phyloP scores from a whole-genome alignment of 352 stramenopile species.

The Globisporangium recalcitrans region DNA sequence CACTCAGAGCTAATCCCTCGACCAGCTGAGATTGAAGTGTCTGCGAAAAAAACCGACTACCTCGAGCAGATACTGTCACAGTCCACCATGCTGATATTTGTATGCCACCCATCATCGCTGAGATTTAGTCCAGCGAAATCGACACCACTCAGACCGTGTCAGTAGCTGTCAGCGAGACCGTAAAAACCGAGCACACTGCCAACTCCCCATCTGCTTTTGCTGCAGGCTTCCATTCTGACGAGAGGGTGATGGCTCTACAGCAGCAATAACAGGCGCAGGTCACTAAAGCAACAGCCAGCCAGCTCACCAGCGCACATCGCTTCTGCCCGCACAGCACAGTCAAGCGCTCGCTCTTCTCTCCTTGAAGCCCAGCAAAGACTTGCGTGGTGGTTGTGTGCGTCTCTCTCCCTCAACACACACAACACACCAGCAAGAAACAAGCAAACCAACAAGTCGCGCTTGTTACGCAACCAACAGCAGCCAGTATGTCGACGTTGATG shows the following conservation, averaged over 20 bases:
- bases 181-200: background rate
- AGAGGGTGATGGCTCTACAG: too few relatives aligned
- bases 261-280: background rate
- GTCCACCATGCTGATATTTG: background rate
- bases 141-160: background rate
- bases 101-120: background rate
- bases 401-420: background rate
- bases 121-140: too few relatives aligned
- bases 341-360: background rate
- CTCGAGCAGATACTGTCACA: background rate
- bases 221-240: background rate
- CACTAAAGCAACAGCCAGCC: background rate
- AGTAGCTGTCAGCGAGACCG: background rate
- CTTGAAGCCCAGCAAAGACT: background rate
- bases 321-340: too few relatives aligned
- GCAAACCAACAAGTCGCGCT: background rate
- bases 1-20: background rate
- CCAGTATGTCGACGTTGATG: background rate
- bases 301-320: too few relatives aligned
- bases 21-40: conserved; percentile 7
- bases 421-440: background rate
- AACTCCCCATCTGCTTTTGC: background rate
- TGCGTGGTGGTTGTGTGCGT: too few relatives aligned
- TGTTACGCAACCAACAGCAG: conserved; percentile 1
- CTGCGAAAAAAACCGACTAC: background rate